Conservation (phyloP, 176 grass and related monocot genomes). For the Aegilops bicornis region DNA sequence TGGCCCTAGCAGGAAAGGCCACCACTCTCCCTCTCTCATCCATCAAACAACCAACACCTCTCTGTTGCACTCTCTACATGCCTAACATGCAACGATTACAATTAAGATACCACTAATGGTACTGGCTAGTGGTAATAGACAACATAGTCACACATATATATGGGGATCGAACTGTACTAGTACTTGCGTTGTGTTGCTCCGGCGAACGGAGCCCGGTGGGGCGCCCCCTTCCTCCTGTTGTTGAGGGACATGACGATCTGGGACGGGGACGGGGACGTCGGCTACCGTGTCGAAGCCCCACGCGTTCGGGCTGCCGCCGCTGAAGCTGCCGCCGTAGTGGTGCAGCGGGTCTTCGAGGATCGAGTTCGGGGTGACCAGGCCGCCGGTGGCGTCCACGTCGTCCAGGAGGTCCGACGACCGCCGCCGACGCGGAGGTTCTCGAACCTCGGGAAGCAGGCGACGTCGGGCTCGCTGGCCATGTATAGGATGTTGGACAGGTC, state of each 20-base stretch:
- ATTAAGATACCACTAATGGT: neutral
- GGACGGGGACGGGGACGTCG: neutral
- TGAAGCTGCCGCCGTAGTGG: neutral
- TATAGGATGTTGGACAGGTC: slow-evolving; percentile 92
- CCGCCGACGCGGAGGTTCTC: slow-evolving; percentile 81
- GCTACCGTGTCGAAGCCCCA: no score
- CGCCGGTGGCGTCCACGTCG: slow-evolving; percentile 5
- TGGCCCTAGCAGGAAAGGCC: slow-evolving; percentile 12
- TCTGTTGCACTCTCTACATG: slow-evolving; percentile 5
- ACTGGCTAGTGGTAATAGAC: slow-evolving; percentile 14
- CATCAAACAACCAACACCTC: neutral
- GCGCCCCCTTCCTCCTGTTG: no score
- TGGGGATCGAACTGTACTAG: no score
- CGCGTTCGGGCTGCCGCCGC: neutral
- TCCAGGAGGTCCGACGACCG: slow-evolving; percentile 37
- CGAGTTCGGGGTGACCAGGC: slow-evolving; percentile 49
- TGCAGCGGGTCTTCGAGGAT: slow-evolving; percentile 50
- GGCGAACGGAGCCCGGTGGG: slow-evolving; percentile 61
- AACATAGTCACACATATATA: no score
- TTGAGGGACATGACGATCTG: no score
- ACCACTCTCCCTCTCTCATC: slow-evolving; percentile 1
- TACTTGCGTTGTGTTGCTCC: neutral
- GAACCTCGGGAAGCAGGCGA: no score
- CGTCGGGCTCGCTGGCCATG: slow-evolving; percentile 49
- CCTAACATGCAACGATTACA: slow-evolving; percentile 30